These are phyloP conservation scores for Linderina pennispora DNA, from an alignment of 192 early-diverging fungal genomes.

Conservation along the genomic window DNA sequence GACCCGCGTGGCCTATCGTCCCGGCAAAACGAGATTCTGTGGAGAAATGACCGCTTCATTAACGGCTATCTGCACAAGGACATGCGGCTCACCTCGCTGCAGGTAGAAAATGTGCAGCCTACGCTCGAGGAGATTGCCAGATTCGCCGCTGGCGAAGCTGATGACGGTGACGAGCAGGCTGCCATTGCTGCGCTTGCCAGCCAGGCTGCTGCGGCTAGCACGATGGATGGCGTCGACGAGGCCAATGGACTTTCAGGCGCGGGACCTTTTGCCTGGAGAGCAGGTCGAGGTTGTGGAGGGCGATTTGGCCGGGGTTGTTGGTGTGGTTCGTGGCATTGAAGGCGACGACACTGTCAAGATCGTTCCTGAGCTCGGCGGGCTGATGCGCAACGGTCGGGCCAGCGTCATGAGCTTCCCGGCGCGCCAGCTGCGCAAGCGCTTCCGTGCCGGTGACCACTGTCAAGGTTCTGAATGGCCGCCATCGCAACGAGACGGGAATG, in stretches of 20 bases:
- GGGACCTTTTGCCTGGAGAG: conserved; percentile 72
- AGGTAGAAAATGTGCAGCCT: conserved; percentile 69
- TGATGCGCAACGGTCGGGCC: conserved; percentile 29
- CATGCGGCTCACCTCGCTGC: conserved; percentile 60
- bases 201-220: conserved; percentile 42
- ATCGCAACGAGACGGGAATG: conserved; percentile 82
- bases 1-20: conserved; percentile 56
- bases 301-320: conserved; percentile 70
- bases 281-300: conserved; percentile 81
- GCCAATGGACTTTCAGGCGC: conserved; percentile 47
- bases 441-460: conserved; percentile 90
- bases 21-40: conserved; percentile 55
- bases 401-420: conserved; percentile 50
- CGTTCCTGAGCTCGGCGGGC: conserved; percentile 53
- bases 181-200: conserved; percentile 52
- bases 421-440: conserved; percentile 83
- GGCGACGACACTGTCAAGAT: conserved; percentile 64
- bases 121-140: conserved; percentile 87
- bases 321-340: conserved; percentile 69
- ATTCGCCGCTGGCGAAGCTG: conserved; percentile 57
- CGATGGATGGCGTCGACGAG: conserved; percentile 17
- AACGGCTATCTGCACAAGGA: conserved; percentile 84
- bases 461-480: conserved; percentile 81
- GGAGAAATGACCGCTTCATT: conserved; percentile 54
- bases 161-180: conserved; percentile 62